Percentiles rank a stretch among this genome's conserved stretches.
Conservation (phyloP, 129 eudicot genomes). For the Pulicaria dysenterica region DNA sequence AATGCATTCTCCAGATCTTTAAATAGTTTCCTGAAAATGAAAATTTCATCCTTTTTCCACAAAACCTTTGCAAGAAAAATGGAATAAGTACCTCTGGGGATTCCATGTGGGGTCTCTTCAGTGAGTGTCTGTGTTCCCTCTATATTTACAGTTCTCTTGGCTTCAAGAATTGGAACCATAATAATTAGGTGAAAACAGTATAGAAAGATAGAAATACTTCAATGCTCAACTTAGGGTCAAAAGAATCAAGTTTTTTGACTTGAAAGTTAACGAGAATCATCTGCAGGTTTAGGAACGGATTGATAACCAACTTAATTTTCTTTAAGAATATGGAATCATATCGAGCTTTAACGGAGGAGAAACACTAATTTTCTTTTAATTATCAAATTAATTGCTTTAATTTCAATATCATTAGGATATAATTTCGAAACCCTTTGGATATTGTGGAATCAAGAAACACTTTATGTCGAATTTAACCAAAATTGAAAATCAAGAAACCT, state of each 20-base stretch:
- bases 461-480: neutral
- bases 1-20: neutral
- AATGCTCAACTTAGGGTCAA: neutral
- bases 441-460: slow-evolving; percentile 2
- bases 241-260: neutral
- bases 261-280: neutral
- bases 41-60: too few species aligned
- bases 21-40: too few species aligned
- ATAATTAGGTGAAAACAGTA: slow-evolving; percentile 3
- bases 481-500: slow-evolving; percentile 14
- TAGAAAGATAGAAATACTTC: neutral
- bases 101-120: slow-evolving; percentile 33
- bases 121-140: slow-evolving; percentile 26
- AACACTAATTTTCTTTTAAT: neutral
- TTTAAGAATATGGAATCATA: neutral
- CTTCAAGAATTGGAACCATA: slow-evolving; percentile 23
- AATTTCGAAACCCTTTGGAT: neutral
- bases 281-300: neutral
- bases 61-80: neutral
- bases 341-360: too few species aligned
- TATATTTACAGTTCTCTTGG: neutral
- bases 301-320: neutral
- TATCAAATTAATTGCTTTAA: neutral
- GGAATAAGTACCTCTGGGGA: slow-evolving; percentile 41
- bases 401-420: neutral